Evolutionary conservation across 108 stramenopile species (phyloP), one percentile per base, ranked within the genome.

Genomic region (Nitzschia inconspicua): DNA sequence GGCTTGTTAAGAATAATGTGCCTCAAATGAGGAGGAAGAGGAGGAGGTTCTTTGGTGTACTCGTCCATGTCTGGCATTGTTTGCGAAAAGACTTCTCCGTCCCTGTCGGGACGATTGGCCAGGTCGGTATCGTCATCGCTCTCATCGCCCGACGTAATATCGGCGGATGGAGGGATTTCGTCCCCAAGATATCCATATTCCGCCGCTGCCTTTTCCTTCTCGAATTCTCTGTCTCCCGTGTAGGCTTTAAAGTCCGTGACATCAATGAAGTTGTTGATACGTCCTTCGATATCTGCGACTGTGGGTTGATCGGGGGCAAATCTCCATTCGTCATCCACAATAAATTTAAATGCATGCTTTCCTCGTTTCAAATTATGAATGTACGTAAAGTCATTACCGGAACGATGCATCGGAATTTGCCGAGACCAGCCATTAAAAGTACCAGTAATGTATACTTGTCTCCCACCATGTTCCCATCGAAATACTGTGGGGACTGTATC

Each of bases 381-480:
- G 75, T 99, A 98, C 25, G 95, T 98, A 76, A 99, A 99, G 71
- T 99, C 98, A 59, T 99, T 98, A 53, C 98, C 98, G n/a, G 91
- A 94, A 20, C 98, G 91, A 64, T 98, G 96, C 98, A 99, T 99
- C 57, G 97, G 97, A 51, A 97, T 97, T 70, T 98, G 96, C 57
- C 96, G 75, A 2, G 82, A 79, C 98, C 98, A 99, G 25, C 93
- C 94, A 68, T 98, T 99, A 75, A 99, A 99, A 20, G 97, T 98
- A 6, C 98, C 98, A 10, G 97, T 97, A 53, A 99, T 96, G 70
- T 96, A 98, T 3, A 98, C 98, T 57, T 97, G 89, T 7, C 95
- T 66, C 6, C 98, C 98, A 8, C 98, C 98, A 57, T 98, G 97
- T 66, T 99, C 98, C 98, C 98, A 99, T 9, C 96, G 89, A 75